Conservation (phyloP, 2,329 filamentous ascomycete species). For the Talaromyces sp. region DNA sequence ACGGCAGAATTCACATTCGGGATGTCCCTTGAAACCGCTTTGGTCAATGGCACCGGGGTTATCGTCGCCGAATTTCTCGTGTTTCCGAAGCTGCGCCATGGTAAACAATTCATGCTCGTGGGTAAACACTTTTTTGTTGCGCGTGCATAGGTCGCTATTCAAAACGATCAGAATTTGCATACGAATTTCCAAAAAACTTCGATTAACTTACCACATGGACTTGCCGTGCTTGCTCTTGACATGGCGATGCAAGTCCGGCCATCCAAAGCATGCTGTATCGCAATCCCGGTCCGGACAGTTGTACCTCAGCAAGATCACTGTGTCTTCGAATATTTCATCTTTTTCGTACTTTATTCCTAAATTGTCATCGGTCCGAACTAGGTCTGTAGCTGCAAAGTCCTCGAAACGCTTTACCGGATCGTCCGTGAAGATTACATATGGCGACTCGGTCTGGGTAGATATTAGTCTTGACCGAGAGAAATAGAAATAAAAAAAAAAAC, state of each 20-base stretch:
- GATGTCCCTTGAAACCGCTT: conserved; percentile 93
- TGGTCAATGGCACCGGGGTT: conserved; percentile 84
- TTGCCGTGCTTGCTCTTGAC: conserved; percentile 78
- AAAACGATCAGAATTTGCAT: neutral
- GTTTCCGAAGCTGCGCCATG: conserved; percentile 70
- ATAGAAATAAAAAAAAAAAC: too few species aligned
- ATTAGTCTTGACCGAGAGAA: neutral
- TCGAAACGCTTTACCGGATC: conserved; percentile 75
- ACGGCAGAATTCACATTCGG: conserved; percentile 87
- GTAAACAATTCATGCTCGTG: conserved; percentile 95
- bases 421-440: conserved; percentile 87
- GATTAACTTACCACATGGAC: conserved; percentile 68
- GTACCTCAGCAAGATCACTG: conserved; percentile 78
- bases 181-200: conserved; percentile 2
- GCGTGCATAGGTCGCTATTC: conserved; percentile 70
- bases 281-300: conserved; percentile 87
- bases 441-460: conserved; percentile 36
- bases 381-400: conserved; percentile 69
- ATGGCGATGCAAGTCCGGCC: conserved; percentile 74
- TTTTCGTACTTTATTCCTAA: conserved; percentile 90
- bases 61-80: conserved; percentile 88
- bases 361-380: conserved; percentile 73
- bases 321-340: conserved; percentile 85
- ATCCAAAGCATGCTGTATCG: conserved; percentile 76
- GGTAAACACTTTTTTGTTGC: conserved; percentile 97